Percentiles rank a stretch among this genome's conserved stretches.
Conservation (phyloP, 1,284 basidiomycete genomes). For the Termitomyces sp. region DNA sequence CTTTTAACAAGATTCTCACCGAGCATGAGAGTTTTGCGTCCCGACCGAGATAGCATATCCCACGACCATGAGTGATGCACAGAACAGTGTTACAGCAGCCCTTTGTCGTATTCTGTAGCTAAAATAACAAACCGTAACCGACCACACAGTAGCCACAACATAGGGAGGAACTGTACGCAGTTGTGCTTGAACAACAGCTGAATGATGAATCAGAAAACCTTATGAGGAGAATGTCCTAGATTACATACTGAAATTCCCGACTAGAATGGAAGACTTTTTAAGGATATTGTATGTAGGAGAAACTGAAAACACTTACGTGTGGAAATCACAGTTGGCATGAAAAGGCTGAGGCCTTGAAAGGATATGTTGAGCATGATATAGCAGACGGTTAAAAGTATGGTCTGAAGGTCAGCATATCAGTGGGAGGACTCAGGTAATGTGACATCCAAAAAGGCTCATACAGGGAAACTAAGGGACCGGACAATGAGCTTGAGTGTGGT, state of each 20-base stretch:
- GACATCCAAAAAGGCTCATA: constrained; percentile 12
- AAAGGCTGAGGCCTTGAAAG: constrained; percentile 33
- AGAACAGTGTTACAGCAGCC: constrained; percentile 25
- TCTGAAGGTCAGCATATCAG: constrained; percentile 14
- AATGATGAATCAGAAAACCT: neutral
- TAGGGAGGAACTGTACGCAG: constrained; percentile 36
- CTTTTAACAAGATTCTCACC: constrained; percentile 18
- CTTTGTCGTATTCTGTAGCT: constrained; percentile 26
- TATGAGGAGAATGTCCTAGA: neutral
- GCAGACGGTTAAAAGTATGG: constrained; percentile 21
- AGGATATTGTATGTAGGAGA: neutral
- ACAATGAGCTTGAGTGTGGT: constrained; percentile 26
- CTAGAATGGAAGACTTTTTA: constrained; percentile 10
- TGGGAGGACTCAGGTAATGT: neutral
- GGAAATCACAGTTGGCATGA: constrained; percentile 33
- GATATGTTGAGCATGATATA: constrained; percentile 30
- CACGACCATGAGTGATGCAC: constrained; percentile 25
- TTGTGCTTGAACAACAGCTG: constrained; percentile 34
- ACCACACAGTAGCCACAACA: constrained; percentile 29
- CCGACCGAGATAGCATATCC: constrained; percentile 31
- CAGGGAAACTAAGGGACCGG: constrained; percentile 29
- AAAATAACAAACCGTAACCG: constrained; percentile 23
- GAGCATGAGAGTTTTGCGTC: constrained; percentile 30
- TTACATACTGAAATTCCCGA: constrained; percentile 26
- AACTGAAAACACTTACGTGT: constrained; percentile 23